These are phyloP conservation scores for Peniophora sp. DNA, from an alignment of 1,284 basidiomycete species.

Conservation along the genomic window DNA sequence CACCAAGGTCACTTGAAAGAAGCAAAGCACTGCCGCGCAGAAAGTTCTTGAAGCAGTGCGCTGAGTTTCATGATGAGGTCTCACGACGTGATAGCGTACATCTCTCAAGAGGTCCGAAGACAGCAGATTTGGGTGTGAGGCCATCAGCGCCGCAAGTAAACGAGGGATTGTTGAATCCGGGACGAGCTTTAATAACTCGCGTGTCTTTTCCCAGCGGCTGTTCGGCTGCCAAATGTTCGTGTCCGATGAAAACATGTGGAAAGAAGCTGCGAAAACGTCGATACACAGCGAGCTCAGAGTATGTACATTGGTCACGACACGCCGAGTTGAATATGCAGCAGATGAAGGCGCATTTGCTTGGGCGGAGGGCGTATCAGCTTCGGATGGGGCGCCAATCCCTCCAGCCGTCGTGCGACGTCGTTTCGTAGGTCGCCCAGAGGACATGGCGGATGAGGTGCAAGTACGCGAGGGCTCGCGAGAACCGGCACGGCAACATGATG, in stretches of 20 bases:
- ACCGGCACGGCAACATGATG: slow-evolving; percentile 1
- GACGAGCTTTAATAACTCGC: slow-evolving; percentile 33
- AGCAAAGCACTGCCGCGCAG: slow-evolving; percentile 44
- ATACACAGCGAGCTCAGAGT: slow-evolving; percentile 42
- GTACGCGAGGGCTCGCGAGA: not conserved
- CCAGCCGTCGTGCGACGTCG: slow-evolving; percentile 20
- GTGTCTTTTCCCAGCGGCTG: slow-evolving; percentile 25
- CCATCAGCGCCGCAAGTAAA: slow-evolving; percentile 41
- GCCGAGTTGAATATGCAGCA: slow-evolving; percentile 40
- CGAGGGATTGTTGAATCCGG: slow-evolving; percentile 46
- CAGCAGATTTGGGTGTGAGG: slow-evolving; percentile 41
- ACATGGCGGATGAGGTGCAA: not conserved
- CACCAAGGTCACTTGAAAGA: slow-evolving; percentile 44
- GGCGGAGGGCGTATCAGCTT: slow-evolving; percentile 28
- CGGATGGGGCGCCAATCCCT: slow-evolving; percentile 29
- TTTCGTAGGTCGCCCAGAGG: slow-evolving; percentile 16
- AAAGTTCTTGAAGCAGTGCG: slow-evolving; percentile 38
- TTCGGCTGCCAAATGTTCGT: slow-evolving; percentile 30
- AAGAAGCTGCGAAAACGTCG: slow-evolving; percentile 40
- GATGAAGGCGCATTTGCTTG: slow-evolving; percentile 37
- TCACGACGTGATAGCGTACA: slow-evolving; percentile 25
- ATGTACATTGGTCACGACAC: slow-evolving; percentile 25
- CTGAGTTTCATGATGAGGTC: not conserved
- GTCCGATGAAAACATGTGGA: slow-evolving; percentile 31
- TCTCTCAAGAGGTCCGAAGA: slow-evolving; percentile 46